Base-by-base conservation (phyloP, 495 filamentous ascomycete species). In the Annulohypoxylon nitens region DNA sequence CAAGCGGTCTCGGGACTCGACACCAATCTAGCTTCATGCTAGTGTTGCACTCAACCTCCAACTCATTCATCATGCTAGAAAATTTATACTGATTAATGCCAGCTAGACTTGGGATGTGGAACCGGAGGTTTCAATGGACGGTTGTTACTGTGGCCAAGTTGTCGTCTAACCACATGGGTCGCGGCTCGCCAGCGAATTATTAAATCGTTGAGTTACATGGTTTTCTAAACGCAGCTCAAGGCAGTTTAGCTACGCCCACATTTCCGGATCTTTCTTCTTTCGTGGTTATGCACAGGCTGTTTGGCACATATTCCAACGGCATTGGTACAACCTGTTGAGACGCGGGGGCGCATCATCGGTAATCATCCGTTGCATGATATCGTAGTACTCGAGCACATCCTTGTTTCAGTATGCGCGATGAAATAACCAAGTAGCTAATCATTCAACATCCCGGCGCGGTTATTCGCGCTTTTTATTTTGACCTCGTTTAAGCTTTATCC, bases 401-500 rank as follows among this genome's bases (percentile, higher is more conserved):
- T 45, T 65, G 55, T 65, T 66, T 61, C 61, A 68, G 50, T 45
- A 69, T 70, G 48, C 66, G 61, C 62, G 62, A 63, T 41, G 50
- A 67, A 51, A 37, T 43, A n/a, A 54, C 45, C 25, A 16, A 64
- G n/a, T 36, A 26, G 16, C 45, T 59, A 58, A 60, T 61, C 64
- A 69, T 64, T 64, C 45, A 45, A 53, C 25, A 47, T 14, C 26
- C 23, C 30, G 47, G 34, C 64, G 70, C 64, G 70, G 60, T 64
- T 61, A 69, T 73, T 59, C 23, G 36, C 64, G 41, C 33, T 30
- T 16, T 66, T 66, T 25, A 30, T 48, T 37, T 45, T 34, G 37
- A 16, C 20, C 37, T 53, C 33, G 33, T 16, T 41, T 48, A 39
- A 50, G 20, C 16, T 43, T 36, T 18, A 53, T 4, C 50, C 33